Evolutionary conservation across 1,139 yeast genomes (phyloP).

Genomic region (Pichia terricola): DNA sequence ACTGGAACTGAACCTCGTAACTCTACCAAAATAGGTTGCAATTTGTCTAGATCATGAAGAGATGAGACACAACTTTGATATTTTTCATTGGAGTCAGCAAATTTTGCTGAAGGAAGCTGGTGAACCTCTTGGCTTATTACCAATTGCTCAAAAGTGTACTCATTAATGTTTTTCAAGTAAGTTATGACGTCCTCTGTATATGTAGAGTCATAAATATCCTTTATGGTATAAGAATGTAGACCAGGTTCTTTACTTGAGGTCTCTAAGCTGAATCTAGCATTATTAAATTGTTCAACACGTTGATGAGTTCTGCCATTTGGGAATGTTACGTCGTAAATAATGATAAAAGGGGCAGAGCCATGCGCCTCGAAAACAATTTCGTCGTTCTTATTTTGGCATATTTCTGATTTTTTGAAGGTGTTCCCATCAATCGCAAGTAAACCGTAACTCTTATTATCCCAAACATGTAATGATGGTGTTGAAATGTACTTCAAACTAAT

Average conservation of each 20-base stretch:
- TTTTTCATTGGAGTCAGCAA: conserved; percentile 10
- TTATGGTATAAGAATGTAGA: conserved; percentile 49
- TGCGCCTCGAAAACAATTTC: conserved; percentile 36
- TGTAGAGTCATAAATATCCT: conserved; percentile 54
- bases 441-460: conserved; percentile 5
- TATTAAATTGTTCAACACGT: conserved; percentile 42
- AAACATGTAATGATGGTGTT: conserved; percentile 41
- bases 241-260: conserved; percentile 34
- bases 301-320: conserved; percentile 44
- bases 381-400: conserved; percentile 20
- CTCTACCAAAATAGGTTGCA: conserved; percentile 48
- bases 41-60: conserved; percentile 22
- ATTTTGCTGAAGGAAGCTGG: conserved; percentile 45
- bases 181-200: conserved; percentile 43
- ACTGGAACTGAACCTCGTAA: conserved; percentile 61
- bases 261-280: conserved; percentile 34
- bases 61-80: conserved; percentile 51
- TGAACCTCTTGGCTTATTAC: conserved; percentile 51
- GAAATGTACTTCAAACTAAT: conserved; percentile 42
- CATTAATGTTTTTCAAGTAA: conserved; percentile 19
- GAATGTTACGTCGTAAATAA: conserved; percentile 54
- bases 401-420: conserved; percentile 6
- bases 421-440: not conserved
- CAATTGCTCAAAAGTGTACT: conserved; percentile 28
- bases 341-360: conserved; percentile 67